Conservation (phyloP, 148 eudicot species). For the Camellia lanceoleosa region DNA sequence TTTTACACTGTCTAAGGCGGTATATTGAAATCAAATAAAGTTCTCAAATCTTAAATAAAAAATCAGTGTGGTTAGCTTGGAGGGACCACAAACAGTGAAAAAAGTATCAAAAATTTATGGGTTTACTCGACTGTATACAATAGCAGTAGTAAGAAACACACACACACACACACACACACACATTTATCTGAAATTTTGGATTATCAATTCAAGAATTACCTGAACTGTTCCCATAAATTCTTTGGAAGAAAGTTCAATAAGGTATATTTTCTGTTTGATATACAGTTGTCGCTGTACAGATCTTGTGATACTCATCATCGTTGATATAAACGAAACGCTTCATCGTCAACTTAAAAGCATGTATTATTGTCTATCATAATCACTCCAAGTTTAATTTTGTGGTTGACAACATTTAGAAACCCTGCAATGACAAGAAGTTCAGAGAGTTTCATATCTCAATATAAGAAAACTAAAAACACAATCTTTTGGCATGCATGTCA, state of each 20-base stretch:
- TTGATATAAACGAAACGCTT: constrained; percentile 88
- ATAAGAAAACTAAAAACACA: background rate
- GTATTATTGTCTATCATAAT: background rate
- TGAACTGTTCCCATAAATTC: constrained; percentile 97
- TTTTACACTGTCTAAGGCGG: no score
- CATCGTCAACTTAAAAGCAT: constrained; percentile 35
- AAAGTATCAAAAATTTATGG: background rate
- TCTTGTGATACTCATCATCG: constrained; percentile 68
- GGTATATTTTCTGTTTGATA: constrained; percentile 88
- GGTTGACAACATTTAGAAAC: background rate
- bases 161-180: no score
- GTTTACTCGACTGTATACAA: background rate
- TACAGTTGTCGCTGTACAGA: constrained; percentile 70
- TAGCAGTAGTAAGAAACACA: background rate
- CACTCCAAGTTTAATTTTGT: background rate
- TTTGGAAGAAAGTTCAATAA: constrained; percentile 82
- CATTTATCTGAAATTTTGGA: background rate
- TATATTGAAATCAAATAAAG: background rate
- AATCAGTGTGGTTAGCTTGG: background rate
- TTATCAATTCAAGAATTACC: constrained; percentile 41
- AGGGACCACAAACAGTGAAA: background rate
- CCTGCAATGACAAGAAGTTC: background rate
- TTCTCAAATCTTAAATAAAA: background rate
- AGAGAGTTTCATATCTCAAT: background rate
- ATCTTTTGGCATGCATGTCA: background rate